Percentiles rank a stretch among this genome's conserved stretches.
phyloP scores from a whole-genome alignment of 176 grass and related monocot species.

The Carex cristatella region DNA sequence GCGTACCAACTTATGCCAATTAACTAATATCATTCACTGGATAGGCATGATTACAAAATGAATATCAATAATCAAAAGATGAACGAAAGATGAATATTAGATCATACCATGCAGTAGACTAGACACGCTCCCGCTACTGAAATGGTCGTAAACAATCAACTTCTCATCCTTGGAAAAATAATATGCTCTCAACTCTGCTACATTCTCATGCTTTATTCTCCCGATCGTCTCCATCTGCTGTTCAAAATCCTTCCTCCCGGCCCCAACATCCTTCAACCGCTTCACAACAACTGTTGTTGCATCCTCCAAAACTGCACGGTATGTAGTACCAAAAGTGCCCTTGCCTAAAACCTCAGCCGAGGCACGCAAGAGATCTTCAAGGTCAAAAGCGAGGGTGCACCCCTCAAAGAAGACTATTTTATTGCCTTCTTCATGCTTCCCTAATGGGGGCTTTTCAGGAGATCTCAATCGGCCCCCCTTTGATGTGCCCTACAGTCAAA shows the following conservation, averaged over 20 bases:
- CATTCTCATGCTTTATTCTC: slow-evolving; percentile 60
- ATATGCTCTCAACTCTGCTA: slow-evolving; percentile 76
- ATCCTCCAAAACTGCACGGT: slow-evolving; percentile 85
- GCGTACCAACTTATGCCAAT: background rate
- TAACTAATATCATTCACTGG: background rate
- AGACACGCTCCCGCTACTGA: slow-evolving; percentile 66
- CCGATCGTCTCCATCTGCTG: slow-evolving; percentile 93
- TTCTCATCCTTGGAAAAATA: slow-evolving; percentile 99
- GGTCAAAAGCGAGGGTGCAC: slow-evolving; percentile 65
- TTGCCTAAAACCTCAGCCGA: slow-evolving; percentile 95
- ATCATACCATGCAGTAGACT: slow-evolving; percentile 75
- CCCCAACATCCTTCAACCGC: slow-evolving; percentile 79
- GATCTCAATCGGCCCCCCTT: slow-evolving; percentile 52
- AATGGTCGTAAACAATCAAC: slow-evolving; percentile 80
- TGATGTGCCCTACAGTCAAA: slow-evolving; percentile 12
- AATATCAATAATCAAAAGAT: background rate
- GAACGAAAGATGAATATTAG: background rate
- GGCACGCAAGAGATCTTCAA: slow-evolving; percentile 86
- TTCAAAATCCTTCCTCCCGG: slow-evolving; percentile 77
- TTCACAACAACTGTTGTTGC: slow-evolving; percentile 86
- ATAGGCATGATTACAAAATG: background rate
- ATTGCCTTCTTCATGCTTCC: slow-evolving; percentile 61
- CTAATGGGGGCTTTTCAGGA: slow-evolving; percentile 62
- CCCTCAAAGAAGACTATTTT: slow-evolving; percentile 87
- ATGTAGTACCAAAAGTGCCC: slow-evolving; percentile 81